Base-by-base conservation (phyloP, 2,329 filamentous ascomycete species). In the Thermochaetoides dissita region DNA sequence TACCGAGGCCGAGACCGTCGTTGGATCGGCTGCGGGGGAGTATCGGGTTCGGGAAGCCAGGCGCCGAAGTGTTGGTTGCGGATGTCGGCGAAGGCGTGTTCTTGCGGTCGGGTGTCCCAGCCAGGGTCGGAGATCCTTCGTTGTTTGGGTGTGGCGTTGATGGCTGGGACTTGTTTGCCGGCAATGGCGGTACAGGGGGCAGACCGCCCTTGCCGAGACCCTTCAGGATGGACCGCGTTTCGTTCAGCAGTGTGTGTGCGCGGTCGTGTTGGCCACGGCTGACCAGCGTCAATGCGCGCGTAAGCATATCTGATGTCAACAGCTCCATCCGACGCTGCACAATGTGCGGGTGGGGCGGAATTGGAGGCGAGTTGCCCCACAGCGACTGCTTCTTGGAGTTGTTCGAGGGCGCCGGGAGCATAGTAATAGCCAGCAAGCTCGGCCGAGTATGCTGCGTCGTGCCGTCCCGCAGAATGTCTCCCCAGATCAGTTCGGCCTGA, bases 241-340 rank as follows among this genome's bases (percentile, higher is more conserved):
- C 91, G 49, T 82, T 84, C 33, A 98, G 71, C 3, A 98, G 75
- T 43, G 94, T 93, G 53, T 94, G 84, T 0, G 88, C 91, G 32
- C 88, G 82, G 55, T 98, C 91, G 58, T 95, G 85, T 62, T 96
- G 89, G 31, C 85, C 86, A 33, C 87, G 78, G 46, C 85, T 85
- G 12, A 96, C 88, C 12, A 98, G 73, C 0, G 87, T 94, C 46
- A 98, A 67, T 10, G 91, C 88, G 45, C 91, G 74, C 7, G 86
- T 94, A 49, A 98, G 74, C 91, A 98, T 98, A 59, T 98, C 91
- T 1, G 89, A 96, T 2, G 91, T 96, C 41, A 98, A 73, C 30
- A 98, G 70, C 62, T 98, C 91, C 91, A 98, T 98, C 37, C 91
- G 82, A 34, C 91, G 77, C 63, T 98, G 91, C 6, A 98, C 89